Conservation (phyloP, 257 asterid genomes). For the Primulina huaijiensis region DNA sequence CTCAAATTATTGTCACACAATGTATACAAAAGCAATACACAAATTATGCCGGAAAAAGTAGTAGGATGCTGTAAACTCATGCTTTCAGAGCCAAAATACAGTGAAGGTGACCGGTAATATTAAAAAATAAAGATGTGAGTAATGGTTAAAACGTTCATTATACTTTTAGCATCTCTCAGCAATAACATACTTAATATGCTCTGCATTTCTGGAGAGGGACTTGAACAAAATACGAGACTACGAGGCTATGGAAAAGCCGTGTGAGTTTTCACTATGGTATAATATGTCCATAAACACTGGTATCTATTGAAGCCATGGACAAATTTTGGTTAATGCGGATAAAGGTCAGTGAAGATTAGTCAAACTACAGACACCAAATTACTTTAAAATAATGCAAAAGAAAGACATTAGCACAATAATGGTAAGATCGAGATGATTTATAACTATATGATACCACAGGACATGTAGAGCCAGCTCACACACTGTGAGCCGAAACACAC, state of each 20-base stretch:
- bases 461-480: neutral
- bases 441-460: too few species aligned
- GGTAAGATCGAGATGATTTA: too few species aligned
- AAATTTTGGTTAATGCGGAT: neutral
- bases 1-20: slow-evolving; percentile 19
- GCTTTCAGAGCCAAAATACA: neutral
- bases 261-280: too few species aligned
- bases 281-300: too few species aligned
- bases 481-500: neutral
- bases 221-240: too few species aligned
- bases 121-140: too few species aligned
- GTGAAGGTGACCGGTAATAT: neutral
- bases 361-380: neutral
- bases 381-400: neutral
- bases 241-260: too few species aligned
- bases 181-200: too few species aligned
- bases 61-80: neutral
- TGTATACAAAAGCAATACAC: slow-evolving; percentile 3
- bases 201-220: neutral
- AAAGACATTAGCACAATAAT: neutral
- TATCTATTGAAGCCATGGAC: neutral
- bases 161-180: neutral
- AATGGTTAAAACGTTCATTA: neutral
- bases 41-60: neutral
- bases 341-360: neutral